phyloP scores from a whole-genome alignment of 2,329 filamentous ascomycete genomes.

The Lecanosticta acicola region DNA sequence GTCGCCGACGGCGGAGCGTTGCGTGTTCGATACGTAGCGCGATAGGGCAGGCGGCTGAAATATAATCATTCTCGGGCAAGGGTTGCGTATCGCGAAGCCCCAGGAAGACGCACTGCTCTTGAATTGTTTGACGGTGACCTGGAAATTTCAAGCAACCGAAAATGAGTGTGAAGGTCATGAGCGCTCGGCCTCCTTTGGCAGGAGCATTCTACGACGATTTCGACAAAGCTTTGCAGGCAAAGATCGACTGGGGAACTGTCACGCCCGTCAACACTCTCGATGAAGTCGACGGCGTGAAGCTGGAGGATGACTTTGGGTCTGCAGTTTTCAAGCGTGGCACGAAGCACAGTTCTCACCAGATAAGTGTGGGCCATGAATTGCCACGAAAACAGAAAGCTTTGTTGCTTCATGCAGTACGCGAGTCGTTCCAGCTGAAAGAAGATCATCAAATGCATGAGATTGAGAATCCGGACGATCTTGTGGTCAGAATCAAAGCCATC shows the following conservation, averaged over 20 bases:
- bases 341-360: constrained; percentile 6
- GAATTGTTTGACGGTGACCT: too few relatives aligned
- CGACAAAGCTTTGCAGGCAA: constrained; percentile 4
- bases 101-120: too few relatives aligned
- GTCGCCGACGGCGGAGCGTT: not conserved
- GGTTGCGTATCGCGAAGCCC: too few relatives aligned
- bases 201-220: constrained; percentile 6
- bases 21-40: not conserved
- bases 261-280: constrained; percentile 13
- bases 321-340: constrained; percentile 10
- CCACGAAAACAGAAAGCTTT: constrained; percentile 14
- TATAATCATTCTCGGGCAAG: not conserved
- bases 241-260: constrained; percentile 19
- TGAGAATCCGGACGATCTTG: constrained; percentile 30
- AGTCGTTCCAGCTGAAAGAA: constrained; percentile 9
- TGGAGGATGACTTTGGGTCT: constrained; percentile 12
- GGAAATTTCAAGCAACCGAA: not conserved
- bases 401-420: constrained; percentile 9
- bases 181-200: constrained; percentile 2
- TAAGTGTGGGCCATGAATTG: not conserved
- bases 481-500: constrained; percentile 34
- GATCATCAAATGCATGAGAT: constrained; percentile 10
- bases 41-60: not conserved
- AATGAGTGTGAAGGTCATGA: constrained; percentile 12
- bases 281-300: constrained; percentile 12